Conservation (phyloP, 1,284 basidiomycete genomes). For the Puccinia hordei region DNA sequence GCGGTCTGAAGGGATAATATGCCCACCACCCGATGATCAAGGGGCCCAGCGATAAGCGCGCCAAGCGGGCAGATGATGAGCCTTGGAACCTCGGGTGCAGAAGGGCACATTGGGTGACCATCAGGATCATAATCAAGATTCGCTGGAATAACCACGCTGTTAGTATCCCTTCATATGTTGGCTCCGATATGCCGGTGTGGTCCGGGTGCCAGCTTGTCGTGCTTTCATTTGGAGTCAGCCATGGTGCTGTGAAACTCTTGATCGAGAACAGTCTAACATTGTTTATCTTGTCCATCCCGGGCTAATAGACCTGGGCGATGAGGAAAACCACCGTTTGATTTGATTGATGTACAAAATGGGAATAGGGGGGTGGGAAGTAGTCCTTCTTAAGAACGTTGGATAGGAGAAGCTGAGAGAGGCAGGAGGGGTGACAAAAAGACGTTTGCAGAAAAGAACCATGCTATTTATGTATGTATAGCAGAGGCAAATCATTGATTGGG, state of each 20-base stretch:
- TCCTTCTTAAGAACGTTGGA: not conserved
- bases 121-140: not conserved
- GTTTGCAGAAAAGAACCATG: too few species aligned
- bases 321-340: not conserved
- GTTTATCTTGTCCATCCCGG: not conserved
- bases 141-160: not conserved
- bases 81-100: constrained; percentile 10
- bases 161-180: not conserved
- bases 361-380: not conserved
- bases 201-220: not conserved
- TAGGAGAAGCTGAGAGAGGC: not conserved
- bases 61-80: not conserved
- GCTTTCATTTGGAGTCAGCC: not conserved
- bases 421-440: too few species aligned
- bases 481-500: too few species aligned
- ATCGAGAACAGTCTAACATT: not conserved
- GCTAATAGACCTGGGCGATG: too few species aligned
- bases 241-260: not conserved
- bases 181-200: not conserved
- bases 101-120: constrained; percentile 3
- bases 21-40: constrained; percentile 21
- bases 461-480: too few species aligned
- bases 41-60: constrained; percentile 1
- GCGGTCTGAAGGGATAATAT: not conserved
- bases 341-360: not conserved